Percentiles rank a stretch among this genome's conserved stretches.
Conservation (phyloP, 177 flowering plant species). For the Vitis hybrid region DNA sequence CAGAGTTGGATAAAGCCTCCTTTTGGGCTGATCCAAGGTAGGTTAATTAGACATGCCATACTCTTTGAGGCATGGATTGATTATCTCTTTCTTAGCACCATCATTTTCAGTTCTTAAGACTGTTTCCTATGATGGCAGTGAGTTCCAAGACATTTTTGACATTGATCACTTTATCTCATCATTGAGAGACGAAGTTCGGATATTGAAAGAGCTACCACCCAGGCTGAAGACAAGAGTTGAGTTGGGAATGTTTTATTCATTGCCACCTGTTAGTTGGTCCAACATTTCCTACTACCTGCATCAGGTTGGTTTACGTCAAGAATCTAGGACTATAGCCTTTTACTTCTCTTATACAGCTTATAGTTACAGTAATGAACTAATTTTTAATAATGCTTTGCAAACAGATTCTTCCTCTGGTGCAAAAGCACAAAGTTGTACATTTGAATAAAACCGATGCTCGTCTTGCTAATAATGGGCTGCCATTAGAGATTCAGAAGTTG, state of each 20-base stretch:
- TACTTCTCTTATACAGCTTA: not conserved
- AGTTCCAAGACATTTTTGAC: constrained; percentile 57
- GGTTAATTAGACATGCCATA: not conserved
- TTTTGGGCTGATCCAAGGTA: constrained; percentile 62
- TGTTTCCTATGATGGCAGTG: constrained; percentile 24
- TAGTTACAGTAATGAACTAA: not conserved
- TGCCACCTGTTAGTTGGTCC: constrained; percentile 66
- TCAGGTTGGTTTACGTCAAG: constrained; percentile 32
- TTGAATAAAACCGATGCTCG: constrained; percentile 61
- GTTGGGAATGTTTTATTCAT: constrained; percentile 30
- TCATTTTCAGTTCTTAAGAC: not conserved
- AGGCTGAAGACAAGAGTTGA: constrained; percentile 46
- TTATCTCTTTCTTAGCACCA: not conserved
- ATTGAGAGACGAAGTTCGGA: constrained; percentile 60
- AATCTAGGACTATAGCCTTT: not conserved
- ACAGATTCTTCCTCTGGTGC: constrained; percentile 59
- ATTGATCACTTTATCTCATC: constrained; percentile 52
- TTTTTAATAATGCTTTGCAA: not conserved
- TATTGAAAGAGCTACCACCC: constrained; percentile 50
- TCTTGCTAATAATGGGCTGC: constrained; percentile 56
- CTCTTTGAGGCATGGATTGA: not conserved
- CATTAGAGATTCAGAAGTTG: constrained; percentile 52
- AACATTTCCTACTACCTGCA: constrained; percentile 47
- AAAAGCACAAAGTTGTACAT: constrained; percentile 49
- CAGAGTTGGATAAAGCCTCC: constrained; percentile 52